Conservation (phyloP, 495 filamentous ascomycete genomes). For the Trichoderma reesei region DNA sequence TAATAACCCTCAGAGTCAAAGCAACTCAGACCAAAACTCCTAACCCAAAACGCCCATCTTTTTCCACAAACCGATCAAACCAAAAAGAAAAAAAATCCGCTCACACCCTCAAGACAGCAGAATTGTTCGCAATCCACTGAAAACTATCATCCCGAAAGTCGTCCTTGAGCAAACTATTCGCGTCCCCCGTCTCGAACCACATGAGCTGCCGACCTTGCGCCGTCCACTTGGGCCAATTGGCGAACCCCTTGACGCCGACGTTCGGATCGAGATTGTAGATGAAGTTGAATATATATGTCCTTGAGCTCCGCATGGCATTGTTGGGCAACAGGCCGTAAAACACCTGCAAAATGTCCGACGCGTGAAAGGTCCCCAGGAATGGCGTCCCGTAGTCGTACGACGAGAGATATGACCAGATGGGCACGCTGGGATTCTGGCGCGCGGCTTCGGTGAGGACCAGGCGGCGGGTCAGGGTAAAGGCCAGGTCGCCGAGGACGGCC, state of each 20-base stretch:
- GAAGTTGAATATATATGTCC: conserved; percentile 57
- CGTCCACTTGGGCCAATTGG: conserved; percentile 55
- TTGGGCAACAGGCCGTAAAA: conserved; percentile 53
- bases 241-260: conserved; percentile 26
- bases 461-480: conserved; percentile 56
- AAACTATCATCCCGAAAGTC: conserved; percentile 45
- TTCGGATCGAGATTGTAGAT: conserved; percentile 59
- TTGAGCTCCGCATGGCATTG: conserved; percentile 48
- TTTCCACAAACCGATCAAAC: too few relatives aligned
- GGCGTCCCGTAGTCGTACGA: conserved; percentile 60
- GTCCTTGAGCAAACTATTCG: conserved; percentile 41
- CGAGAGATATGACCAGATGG: conserved; percentile 60
- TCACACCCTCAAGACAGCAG: conserved; percentile 15
- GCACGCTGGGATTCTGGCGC: conserved; percentile 42
- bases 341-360: conserved; percentile 53
- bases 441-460: conserved; percentile 37
- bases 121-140: conserved; percentile 39
- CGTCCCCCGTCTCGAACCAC: conserved; percentile 41
- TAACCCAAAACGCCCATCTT: too few relatives aligned
- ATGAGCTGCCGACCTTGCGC: conserved; percentile 42
- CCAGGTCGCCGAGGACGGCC: conserved; percentile 62
- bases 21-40: too few relatives aligned
- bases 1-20: too few relatives aligned
- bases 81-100: too few relatives aligned
- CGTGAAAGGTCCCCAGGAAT: conserved; percentile 65